Evolutionary conservation across 2,329 filamentous ascomycete species (phyloP), one percentile per base, ranked within the genome.

Genomic region (Leptodontidium sp.): DNA sequence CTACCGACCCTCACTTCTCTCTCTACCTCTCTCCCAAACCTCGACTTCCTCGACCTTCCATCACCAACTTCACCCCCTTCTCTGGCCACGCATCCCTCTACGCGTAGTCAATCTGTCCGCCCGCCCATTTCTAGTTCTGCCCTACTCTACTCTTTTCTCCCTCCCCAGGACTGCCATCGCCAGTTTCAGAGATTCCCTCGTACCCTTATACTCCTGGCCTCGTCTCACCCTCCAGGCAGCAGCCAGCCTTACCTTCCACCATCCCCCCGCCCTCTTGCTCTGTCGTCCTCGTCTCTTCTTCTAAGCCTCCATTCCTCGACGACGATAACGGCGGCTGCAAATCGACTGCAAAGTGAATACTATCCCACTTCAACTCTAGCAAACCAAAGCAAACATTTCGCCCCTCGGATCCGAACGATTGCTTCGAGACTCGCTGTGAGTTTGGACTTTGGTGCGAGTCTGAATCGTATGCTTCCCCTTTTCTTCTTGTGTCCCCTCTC

Each of bases 171-270:
- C 67, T 49, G 17, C 49, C 26, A 15, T 21, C 24, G 50, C n/a
- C 38, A 57, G 53, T 45, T 43, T 40, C 35, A 53, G 21, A 43
- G 32, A 53, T 64, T 12, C 29, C 26, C 58, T 43, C 61, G 29
- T 64, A 40, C 62, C 53, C 70, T 73, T 72, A 73, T 73, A 73
- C 70, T 70, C 45, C 43, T 43, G 32, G 45, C 14, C 35, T 63
- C 35, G 40, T 62, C 38, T 47, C 35, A 47, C 38, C 45, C 58
- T 72, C 71, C 57, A 73, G 71, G 71, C 71, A 73, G 64, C 71
- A 72, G 65, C 70, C 24, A 55, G 52, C 70, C 70, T 70, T 68
- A 69, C 67, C 63, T 70, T 66, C 66, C 64, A 61, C 61, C 59
- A 40, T 38, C 66, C 43, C 58, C 35, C 47, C 62, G 15, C 52